Base-by-base conservation (phyloP, 1,284 basidiomycete genomes). In the Leccinum pachyderme region DNA sequence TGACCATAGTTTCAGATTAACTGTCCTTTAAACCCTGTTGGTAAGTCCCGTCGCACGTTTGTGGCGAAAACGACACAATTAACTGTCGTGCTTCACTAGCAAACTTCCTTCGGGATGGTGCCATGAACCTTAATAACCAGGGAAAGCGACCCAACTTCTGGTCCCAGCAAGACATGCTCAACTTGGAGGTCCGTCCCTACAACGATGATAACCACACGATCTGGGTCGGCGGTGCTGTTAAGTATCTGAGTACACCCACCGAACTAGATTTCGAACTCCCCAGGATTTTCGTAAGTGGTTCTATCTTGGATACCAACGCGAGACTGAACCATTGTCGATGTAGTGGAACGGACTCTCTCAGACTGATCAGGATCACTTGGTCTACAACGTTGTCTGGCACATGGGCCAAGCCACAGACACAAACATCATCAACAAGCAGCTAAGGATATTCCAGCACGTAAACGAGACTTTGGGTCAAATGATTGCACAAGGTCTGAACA, bases 251-350 rank as follows among this genome's bases (percentile, higher is more conserved):
- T 35, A 52, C 51, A 5, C 65, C 63, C 4, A 57, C 35, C 4
- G 63, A 65, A 44, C 12, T 45, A 25, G 63, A 67, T 52, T 67
- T 65, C 53, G 65, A 67, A 1, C 61, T 63, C 9, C 65, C 63
- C 24, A 58, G 64, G 43, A 58, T 65, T 8, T 64, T 64, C 46
- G 63, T 64, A 35, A 51, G 63, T 45, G 18, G 27, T 15, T 8
- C 15, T 28, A 3, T n/a, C 27, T 25, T n/a, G 28, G 18, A 46
- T 22, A 18, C 9, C 7, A 11, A 18, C 11, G n/a, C 28, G 11
- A 5, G 7, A 18, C 37, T 44, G 9, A 53, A 53, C 35, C 5
- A 37, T 25, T 4, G 3, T 25, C 9, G 25, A 41, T 13, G n/a
- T 32, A 66, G 63, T 65, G 65, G 65, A 49, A 56, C 28, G 28